Evolutionary conservation across 2,329 filamentous ascomycete species (phyloP).

Genomic region (Aspergillus candidus): DNA sequence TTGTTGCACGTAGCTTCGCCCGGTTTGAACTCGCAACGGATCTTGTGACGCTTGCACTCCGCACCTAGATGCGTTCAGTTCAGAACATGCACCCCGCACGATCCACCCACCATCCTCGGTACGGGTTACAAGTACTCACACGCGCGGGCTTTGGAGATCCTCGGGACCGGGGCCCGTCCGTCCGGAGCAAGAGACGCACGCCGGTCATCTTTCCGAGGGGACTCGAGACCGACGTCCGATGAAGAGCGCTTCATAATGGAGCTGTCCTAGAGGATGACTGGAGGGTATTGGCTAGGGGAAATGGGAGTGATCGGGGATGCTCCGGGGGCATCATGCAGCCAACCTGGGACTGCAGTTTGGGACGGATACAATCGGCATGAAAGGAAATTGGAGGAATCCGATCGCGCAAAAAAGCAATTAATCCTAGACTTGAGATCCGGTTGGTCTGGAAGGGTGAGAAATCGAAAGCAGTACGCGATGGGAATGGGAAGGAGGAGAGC

Average conservation of each 20-base stretch:
- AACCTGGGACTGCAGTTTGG: conserved; percentile 9
- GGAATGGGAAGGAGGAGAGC: no score
- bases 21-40: conserved; percentile 48
- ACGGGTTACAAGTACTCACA: conserved; percentile 25
- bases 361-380: background rate
- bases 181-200: conserved; percentile 17
- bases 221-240: conserved; percentile 30
- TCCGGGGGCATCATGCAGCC: conserved; percentile 18
- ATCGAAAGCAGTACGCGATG: no score
- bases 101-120: background rate
- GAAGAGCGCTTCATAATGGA: conserved; percentile 31
- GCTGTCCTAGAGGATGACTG: background rate
- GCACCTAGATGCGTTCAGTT: conserved; percentile 26
- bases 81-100: conserved; percentile 3
- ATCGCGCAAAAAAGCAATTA: no score
- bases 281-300: conserved; percentile 1
- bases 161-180: conserved; percentile 22
- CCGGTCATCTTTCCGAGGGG: conserved; percentile 20
- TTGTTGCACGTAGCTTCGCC: conserved; percentile 45
- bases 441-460: no score
- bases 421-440: no score
- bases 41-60: conserved; percentile 51
- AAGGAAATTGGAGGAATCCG: no score
- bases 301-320: conserved; percentile 18
- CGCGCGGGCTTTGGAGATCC: conserved; percentile 38